Base-by-base conservation (phyloP, 306 rosid species). In the Hippophae rhamnoides region DNA sequence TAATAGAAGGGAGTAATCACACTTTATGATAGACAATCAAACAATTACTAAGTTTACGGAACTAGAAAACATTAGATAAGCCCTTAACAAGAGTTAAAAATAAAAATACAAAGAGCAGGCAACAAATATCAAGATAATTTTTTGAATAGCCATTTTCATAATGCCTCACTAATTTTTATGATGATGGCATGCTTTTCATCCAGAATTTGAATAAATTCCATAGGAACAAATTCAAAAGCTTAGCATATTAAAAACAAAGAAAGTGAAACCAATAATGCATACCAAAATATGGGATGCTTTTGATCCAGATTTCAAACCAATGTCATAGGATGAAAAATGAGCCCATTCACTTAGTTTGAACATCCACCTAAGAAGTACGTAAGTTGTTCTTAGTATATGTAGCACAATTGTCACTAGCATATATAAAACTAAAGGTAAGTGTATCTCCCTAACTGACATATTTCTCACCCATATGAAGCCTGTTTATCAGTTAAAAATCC, bases 331-430 rank as follows among this genome's bases (percentile, higher is more conserved):
- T 9, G 95, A 77, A 78, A 85, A 63, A 78, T 92, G 84, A 59
- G 93, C 96, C 96, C 98, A 92, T 67, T 92, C 98, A 72, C 95
- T 92, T 69, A 92, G 69, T 77, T 92, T 87, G 77, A 92, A 85
- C 72, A 92, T 68, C 98, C 98, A 92, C 71, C 98, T 92, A 71
- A 41, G 75, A 10, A 69, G 38, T 31, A 57, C 7, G 44, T n/a
- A 56, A 54, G 10, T 56, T 26, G 52, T 54, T 3, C 9, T 42
- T 47, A 58, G 23, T 18, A 18, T 18, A 18, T 18, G 23, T 18
- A 18, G 51, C 51, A 68, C 38, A 31, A 7, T 31, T 69, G 8
- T 46, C 54, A 60, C 57, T 44, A 56, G 18, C 47, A 64, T 18
- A 18, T 18, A 18, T 47, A 27, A 12, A 58, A 59, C 10, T 65